A percentile compares a stretch with the other conserved stretches of the same genome.
Conservation (phyloP, 116 monocot species). For the Iris pallida region DNA sequence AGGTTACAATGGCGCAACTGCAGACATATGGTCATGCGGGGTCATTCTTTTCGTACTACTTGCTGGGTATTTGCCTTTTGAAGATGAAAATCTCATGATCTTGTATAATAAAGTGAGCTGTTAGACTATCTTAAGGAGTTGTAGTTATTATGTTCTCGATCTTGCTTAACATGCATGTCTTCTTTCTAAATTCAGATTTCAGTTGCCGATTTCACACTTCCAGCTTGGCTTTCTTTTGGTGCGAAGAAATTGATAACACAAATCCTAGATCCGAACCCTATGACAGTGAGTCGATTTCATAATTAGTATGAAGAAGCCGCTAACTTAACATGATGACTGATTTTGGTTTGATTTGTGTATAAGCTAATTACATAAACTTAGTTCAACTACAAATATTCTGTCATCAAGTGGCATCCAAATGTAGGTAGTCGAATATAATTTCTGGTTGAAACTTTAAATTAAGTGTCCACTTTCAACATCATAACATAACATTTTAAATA, state of each 20-base stretch:
- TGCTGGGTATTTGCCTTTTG: conserved; percentile 69
- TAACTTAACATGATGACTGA: too few species aligned
- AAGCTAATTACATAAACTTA: too few species aligned
- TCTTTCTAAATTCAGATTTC: conserved; percentile 31
- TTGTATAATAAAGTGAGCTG: conserved; percentile 60
- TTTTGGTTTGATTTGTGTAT: too few species aligned
- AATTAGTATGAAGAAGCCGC: not conserved
- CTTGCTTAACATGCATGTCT: not conserved
- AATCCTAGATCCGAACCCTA: conserved; percentile 56
- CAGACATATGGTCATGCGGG: conserved; percentile 72
- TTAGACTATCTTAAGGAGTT: not conserved
- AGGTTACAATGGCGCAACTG: conserved; percentile 65
- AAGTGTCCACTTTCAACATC: too few species aligned
- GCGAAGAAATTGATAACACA: conserved; percentile 39
- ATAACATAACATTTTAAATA: too few species aligned
- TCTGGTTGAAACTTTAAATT: too few species aligned
- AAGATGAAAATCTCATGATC: conserved; percentile 49
- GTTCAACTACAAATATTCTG: too few species aligned
- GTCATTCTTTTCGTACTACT: conserved; percentile 62
- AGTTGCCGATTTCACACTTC: conserved; percentile 43
- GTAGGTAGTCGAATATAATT: too few species aligned
- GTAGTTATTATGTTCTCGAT: not conserved
- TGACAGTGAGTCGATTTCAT: conserved; percentile 29
- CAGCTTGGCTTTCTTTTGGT: conserved; percentile 41
- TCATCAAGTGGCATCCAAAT: too few species aligned